A percentile compares a stretch with the other conserved stretches of the same genome.
Conservation (phyloP, 164 flowering plant genomes). For the Sextonia rubra region DNA sequence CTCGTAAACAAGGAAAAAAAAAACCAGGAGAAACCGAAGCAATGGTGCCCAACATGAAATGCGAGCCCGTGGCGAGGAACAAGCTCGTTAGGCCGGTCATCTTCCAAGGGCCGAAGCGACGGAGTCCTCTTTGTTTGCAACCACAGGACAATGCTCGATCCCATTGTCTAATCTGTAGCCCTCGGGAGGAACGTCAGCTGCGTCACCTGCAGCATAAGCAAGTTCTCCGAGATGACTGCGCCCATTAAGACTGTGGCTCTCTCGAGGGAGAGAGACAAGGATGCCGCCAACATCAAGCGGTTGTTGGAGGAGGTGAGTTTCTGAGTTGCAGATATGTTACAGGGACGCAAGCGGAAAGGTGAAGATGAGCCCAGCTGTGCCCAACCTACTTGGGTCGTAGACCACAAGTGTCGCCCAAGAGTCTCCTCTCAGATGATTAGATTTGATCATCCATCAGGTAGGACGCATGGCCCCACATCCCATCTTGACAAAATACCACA, state of each 20-base stretch:
- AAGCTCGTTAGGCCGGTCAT: conserved; percentile 58
- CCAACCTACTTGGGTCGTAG: too few relatives aligned
- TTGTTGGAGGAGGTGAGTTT: conserved; percentile 67
- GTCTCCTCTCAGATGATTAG: too few relatives aligned
- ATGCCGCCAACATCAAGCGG: conserved; percentile 53
- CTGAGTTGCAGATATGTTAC: too few relatives aligned
- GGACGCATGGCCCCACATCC: too few relatives aligned
- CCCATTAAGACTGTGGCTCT: conserved; percentile 73
- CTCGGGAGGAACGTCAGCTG: conserved; percentile 65
- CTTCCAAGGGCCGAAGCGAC: conserved; percentile 56
- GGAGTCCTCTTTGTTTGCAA: conserved; percentile 36
- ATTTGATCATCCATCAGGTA: too few relatives aligned
- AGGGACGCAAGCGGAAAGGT: too few relatives aligned
- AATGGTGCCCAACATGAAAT: conserved; percentile 60
- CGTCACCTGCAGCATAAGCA: conserved; percentile 77
- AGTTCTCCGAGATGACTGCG: conserved; percentile 61
- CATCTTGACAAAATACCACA: too few relatives aligned
- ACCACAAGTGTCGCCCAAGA: too few relatives aligned
- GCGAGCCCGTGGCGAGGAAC: conserved; percentile 54
- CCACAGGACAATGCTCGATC: conserved; percentile 59
- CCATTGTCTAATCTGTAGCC: conserved; percentile 60
- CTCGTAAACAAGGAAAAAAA: too few relatives aligned
- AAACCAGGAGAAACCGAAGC: too few relatives aligned
- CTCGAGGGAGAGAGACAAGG: conserved; percentile 60
- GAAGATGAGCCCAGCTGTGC: too few relatives aligned